A percentile compares a stretch with the other conserved stretches of the same genome.
Conservation (phyloP, 352 stramenopile species). For the Phytophthora macrochlamydospora region DNA sequence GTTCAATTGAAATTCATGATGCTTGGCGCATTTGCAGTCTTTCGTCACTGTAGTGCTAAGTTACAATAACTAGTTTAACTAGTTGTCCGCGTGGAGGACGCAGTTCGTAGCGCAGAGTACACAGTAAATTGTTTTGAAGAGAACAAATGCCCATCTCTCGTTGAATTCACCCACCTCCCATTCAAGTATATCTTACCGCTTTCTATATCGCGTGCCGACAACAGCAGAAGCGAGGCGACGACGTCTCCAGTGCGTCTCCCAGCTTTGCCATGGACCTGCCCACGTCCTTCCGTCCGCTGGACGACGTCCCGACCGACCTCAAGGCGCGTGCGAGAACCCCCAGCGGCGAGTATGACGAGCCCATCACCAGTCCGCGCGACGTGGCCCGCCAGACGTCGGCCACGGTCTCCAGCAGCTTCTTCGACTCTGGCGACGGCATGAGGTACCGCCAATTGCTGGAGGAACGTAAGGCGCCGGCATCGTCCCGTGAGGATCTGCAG, state of each 20-base stretch:
- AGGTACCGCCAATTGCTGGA: constrained; percentile 15
- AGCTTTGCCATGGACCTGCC: constrained; percentile 17
- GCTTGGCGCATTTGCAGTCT: no score
- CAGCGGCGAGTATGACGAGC: neutral
- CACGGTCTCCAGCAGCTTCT: constrained; percentile 32
- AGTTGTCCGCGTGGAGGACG: no score
- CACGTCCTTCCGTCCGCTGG: constrained; percentile 15
- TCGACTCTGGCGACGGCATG: constrained; percentile 26
- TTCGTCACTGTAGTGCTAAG: no score
- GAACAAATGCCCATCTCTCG: neutral
- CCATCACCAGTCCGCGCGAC: constrained; percentile 6
- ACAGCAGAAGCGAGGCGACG: constrained; percentile 17
- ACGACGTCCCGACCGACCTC: constrained; percentile 9
- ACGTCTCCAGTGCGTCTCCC: constrained; percentile 1
- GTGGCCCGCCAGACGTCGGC: constrained; percentile 11
- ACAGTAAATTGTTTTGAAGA: neutral
- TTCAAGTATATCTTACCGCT: neutral
- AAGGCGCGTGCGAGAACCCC: neutral
- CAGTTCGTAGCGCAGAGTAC: no score
- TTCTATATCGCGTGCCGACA: constrained; percentile 17
- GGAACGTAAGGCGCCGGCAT: constrained; percentile 6
- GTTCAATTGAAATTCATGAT: no score
- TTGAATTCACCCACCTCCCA: constrained; percentile 9
- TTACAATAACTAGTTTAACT: no score
- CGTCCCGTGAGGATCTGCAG: neutral